Base-by-base conservation (phyloP, 768 basidiomycete genomes). In the Xerocomus brunneocitrinus region DNA sequence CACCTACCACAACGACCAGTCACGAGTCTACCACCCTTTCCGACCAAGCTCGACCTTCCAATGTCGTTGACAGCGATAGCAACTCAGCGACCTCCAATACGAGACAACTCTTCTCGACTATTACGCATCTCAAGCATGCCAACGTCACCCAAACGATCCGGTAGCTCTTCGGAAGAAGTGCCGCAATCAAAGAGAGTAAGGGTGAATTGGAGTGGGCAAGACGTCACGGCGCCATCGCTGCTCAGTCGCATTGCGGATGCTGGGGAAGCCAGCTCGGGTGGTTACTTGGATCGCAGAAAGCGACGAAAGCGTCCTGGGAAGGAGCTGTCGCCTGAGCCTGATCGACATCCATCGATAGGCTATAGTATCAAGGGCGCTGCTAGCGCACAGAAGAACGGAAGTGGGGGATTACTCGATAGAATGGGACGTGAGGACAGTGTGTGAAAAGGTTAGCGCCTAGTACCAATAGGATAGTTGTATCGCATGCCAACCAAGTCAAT, bases 341-440 rank as follows among this genome's bases (percentile, higher is more conserved):
- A 73, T 60, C 67, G 64, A 53, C 60, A 60, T 57, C 73, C 74
- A 10, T 62, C 65, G 39, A 71, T 69, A n/a, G 80, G 78, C 38
- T 76, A 67, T 56, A 80, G 77, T 57, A 82, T 82, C 58, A 80
- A 76, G 59, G 81, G 81, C 47, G 81, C 81, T 25, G 81, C 80
- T 42, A 73, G 50, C 42, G 68, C 60, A 42, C 57, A 54, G 49
- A 62, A 60, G 56, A 58, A 57, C 32, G 63, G 55, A 53, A 50
- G 53, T 32, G 55, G 50, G 36, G 31, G 47, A 16, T 61, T 78
- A 22, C 62, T 77, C 57, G 62, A 71, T 57, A 73, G 76, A 62
- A 56, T 76, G 52, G 47, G 40, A 50, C 47, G 34, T 31, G 63
- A 66, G 53, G 56, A 60, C 44, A 60, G 49, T 49, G 46, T 63